phyloP scores from a whole-genome alignment of 495 filamentous ascomycete genomes.

The Thermothielavioides terrestris region DNA sequence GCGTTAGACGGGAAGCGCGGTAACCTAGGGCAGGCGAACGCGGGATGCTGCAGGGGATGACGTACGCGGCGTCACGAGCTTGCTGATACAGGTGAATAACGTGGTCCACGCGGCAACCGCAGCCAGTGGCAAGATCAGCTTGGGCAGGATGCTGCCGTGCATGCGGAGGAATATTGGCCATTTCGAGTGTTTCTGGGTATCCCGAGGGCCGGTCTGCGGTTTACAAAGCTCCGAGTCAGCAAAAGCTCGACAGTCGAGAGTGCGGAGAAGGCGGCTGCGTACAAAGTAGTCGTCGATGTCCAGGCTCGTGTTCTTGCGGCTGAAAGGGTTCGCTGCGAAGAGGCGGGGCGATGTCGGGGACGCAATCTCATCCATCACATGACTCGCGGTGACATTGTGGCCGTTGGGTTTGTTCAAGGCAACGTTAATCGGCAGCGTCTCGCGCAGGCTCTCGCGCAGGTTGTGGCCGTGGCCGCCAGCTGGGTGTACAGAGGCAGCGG shows the following conservation, averaged over 20 bases:
- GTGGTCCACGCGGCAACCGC: constrained; percentile 63
- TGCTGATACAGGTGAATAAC: constrained; percentile 51
- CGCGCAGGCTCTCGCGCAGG: neutral
- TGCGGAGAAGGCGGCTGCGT: constrained; percentile 13
- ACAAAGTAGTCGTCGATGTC: constrained; percentile 50
- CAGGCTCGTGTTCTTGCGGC: constrained; percentile 34
- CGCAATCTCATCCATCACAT: constrained; percentile 12
- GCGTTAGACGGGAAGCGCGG: neutral
- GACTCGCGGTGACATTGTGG: constrained; percentile 2
- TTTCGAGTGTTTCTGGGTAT: constrained; percentile 70
- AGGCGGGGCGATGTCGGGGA: constrained; percentile 28
- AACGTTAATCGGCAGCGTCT: neutral
- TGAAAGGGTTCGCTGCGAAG: constrained; percentile 37
- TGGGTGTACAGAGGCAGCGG: neutral
- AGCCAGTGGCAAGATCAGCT: constrained; percentile 66
- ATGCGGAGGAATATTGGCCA: constrained; percentile 72
- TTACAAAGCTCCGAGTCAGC: neutral
- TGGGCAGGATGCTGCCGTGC: constrained; percentile 72
- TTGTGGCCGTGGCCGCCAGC: neutral
- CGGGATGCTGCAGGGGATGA: constrained; percentile 6
- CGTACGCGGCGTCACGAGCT: constrained; percentile 36
- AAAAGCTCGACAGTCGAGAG: neutral
- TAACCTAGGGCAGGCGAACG: too few relatives aligned
- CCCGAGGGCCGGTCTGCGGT: constrained; percentile 50
- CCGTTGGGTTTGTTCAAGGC: constrained; percentile 2